Base-by-base conservation (phyloP, 129 eudicot genomes). In the Saposhnikovia divaricata region DNA sequence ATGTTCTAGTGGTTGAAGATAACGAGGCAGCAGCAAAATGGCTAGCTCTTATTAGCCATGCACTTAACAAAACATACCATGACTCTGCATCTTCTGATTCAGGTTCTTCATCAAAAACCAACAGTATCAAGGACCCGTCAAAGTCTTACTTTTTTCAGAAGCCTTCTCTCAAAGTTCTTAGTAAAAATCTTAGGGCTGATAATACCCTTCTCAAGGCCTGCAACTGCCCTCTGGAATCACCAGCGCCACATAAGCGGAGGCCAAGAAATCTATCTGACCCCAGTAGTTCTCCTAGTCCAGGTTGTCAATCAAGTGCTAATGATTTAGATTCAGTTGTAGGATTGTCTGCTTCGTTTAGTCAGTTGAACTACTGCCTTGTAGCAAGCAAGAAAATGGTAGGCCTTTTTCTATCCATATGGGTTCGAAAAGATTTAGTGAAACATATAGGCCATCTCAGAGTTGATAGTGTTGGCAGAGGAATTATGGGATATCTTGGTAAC, bases 371-470 rank as follows among this genome's bases (percentile, higher is more conserved):
- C 70, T 85, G 88, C 16, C 89, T 92, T 65, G 80, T 92, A 23
- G 87, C 89, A 21, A 88, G 89, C 88, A 92, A 89, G 77, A 94
- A 92, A 82, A 89, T 92, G 95, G 97, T 92, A 34, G 97, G 97
- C 23, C 71, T 92, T n/a, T 92, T 89, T 43, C 84, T 92, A 4
- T 74, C 97, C 2, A 53, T 92, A 3, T 92, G 97, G 97, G 92
- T 85, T 57, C 80, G 91, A 34, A 83, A 73, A 47, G 94, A 89
- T 21, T 84, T 92, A 76, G 85, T 86, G 31, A 87, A 82, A 42
- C 88, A 90, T 28, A 85, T 88, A 63, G 95, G 89, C 2, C 94
- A 89, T 82, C 86, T 92, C 2, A 87, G 90, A 77, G 75, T 88
- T n/a, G 84, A 87, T 31, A 57, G 86, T 66, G 82, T 89, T 23